A percentile compares a stretch with the other conserved stretches of the same genome.
Conservation (phyloP, 352 stramenopile genomes). For the Nothophytophthora sp. region DNA sequence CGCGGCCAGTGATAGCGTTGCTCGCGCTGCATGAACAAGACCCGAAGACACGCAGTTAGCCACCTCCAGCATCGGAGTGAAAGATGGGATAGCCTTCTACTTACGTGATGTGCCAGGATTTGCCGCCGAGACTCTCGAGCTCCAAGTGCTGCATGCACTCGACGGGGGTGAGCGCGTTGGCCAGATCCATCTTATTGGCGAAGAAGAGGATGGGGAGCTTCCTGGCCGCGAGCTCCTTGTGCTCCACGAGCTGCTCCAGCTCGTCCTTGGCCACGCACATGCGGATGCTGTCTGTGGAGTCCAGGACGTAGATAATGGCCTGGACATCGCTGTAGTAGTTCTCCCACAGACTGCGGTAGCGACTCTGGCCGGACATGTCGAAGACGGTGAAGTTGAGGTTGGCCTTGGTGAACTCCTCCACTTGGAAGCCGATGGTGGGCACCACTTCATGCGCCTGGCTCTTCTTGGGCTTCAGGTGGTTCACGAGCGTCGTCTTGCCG, state of each 20-base stretch:
- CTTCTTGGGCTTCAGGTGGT: constrained; percentile 91
- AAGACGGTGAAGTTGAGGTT: constrained; percentile 93
- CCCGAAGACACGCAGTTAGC: constrained; percentile 1
- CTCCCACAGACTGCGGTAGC: constrained; percentile 84
- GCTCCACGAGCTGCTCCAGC: constrained; percentile 80
- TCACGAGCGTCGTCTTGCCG: constrained; percentile 92
- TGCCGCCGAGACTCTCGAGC: constrained; percentile 74
- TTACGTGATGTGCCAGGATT: constrained; percentile 87
- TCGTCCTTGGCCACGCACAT: constrained; percentile 90
- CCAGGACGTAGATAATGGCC: constrained; percentile 91
- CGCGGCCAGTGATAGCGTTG: constrained; percentile 79
- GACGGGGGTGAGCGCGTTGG: constrained; percentile 67
- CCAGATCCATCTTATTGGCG: constrained; percentile 88
- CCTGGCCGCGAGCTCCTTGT: constrained; percentile 73
- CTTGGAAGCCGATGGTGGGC: constrained; percentile 90
- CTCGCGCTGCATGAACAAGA: constrained; percentile 47
- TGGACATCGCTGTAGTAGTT: constrained; percentile 86
- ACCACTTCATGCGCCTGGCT: constrained; percentile 82
- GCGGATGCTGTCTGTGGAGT: constrained; percentile 85
- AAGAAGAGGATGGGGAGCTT: constrained; percentile 86
- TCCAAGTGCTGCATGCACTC: constrained; percentile 84
- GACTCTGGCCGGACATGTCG: constrained; percentile 89
- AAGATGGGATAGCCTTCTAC: constrained; percentile 7
- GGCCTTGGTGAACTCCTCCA: constrained; percentile 89
- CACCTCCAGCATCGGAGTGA: too few relatives aligned